A percentile compares a stretch with the other conserved stretches of the same genome.
Evolutionary conservation across 2,329 filamentous ascomycete species (phyloP).

Genomic region (Colletotrichum limetticola): DNA sequence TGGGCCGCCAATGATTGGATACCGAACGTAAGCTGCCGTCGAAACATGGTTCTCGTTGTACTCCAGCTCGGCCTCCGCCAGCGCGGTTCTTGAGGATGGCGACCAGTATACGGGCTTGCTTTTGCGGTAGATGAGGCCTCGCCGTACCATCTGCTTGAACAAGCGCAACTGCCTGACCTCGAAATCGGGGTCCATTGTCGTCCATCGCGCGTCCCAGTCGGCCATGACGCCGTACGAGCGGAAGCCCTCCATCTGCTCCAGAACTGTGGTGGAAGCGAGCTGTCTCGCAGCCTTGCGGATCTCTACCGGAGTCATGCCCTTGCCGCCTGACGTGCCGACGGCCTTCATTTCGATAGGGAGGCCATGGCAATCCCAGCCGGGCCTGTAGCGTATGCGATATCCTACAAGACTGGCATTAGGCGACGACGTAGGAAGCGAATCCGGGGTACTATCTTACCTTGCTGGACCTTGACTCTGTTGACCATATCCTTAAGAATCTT

Average conservation of each 20-base stretch:
- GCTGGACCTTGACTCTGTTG: conserved; percentile 80
- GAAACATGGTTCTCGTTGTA: conserved; percentile 82
- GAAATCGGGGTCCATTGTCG: conserved; percentile 81
- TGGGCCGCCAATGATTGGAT: conserved; percentile 69
- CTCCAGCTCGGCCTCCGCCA: conserved; percentile 87
- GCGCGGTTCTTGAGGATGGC: conserved; percentile 79
- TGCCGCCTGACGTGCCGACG: conserved; percentile 66
- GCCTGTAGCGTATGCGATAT: conserved; percentile 81
- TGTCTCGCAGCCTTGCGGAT: conserved; percentile 73
- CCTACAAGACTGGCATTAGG: conserved; percentile 45
- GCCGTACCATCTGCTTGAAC: conserved; percentile 79
- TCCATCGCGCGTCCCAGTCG: conserved; percentile 82
- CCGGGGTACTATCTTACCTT: conserved; percentile 55
- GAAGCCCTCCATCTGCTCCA: conserved; percentile 80
- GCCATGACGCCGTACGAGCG: conserved; percentile 81
- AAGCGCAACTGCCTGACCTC: conserved; percentile 80
- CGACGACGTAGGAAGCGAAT: not conserved
- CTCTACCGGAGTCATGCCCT: conserved; percentile 61
- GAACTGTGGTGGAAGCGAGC: conserved; percentile 75
- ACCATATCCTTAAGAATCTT: conserved; percentile 98
- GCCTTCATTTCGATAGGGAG: conserved; percentile 98
- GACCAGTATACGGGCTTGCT: conserved; percentile 92
- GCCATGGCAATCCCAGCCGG: conserved; percentile 98
- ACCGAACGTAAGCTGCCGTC: conserved; percentile 81
- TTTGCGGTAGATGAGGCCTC: conserved; percentile 79